phyloP scores from a whole-genome alignment of 306 rosid genomes.

The Trifolium dubium region DNA sequence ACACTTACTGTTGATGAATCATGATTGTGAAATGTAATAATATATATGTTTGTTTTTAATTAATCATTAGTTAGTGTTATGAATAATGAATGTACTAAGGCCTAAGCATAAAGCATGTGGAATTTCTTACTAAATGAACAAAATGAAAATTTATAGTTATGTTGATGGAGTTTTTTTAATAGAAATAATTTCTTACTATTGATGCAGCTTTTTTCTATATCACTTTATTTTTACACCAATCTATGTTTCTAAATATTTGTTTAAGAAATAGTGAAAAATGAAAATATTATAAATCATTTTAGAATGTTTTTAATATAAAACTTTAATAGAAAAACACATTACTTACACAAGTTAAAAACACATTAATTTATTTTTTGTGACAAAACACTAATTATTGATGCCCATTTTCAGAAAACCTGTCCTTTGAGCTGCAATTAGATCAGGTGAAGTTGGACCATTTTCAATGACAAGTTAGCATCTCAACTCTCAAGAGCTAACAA shows the following conservation, averaged over 20 bases:
- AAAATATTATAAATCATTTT: too few relatives aligned
- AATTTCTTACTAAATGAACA: background rate
- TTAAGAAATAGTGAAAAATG: too few relatives aligned
- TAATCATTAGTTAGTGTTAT: background rate
- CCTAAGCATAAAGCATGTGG: too few relatives aligned
- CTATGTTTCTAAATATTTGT: too few relatives aligned
- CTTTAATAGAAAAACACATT: too few relatives aligned
- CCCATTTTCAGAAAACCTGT: conserved; percentile 28
- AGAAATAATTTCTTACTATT: too few relatives aligned
- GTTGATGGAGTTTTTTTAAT: background rate
- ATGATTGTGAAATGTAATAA: background rate
- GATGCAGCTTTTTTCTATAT: too few relatives aligned
- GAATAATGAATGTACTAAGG: background rate
- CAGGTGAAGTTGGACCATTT: background rate
- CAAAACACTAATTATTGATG: conserved; percentile 12
- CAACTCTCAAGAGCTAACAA: background rate
- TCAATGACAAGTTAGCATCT: background rate
- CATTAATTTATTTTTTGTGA: background rate
- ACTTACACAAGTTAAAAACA: conserved; percentile 1
- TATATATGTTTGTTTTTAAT: background rate
- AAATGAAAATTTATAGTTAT: background rate
- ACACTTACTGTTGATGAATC: background rate
- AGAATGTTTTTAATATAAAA: too few relatives aligned
- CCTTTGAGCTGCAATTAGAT: background rate
- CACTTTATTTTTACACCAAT: too few relatives aligned